Percentiles rank a stretch among this genome's conserved stretches.
Conservation (phyloP, 257 asterid species). For the Agastache rugosa region DNA sequence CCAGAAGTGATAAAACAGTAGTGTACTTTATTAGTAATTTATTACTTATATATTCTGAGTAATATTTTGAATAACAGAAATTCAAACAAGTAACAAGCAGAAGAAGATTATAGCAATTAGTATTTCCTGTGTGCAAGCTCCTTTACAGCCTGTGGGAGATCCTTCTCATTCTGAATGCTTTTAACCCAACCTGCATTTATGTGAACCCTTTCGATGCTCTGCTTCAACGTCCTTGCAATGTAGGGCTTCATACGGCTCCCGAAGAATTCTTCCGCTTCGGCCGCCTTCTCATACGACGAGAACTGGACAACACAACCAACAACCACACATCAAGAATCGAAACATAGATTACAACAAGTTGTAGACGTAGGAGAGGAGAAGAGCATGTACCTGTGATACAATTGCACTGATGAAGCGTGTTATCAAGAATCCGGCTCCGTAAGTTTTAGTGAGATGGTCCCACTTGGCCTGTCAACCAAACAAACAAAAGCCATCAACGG, state of each 20-base stretch:
- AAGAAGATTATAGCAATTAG: slow-evolving; percentile 32
- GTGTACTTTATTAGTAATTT: not conserved
- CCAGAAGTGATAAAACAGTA: too few species aligned
- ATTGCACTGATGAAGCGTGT: slow-evolving; percentile 71
- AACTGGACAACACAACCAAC: slow-evolving; percentile 47
- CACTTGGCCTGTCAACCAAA: slow-evolving; percentile 65
- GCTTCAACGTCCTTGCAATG: slow-evolving; percentile 88
- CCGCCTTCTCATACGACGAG: slow-evolving; percentile 73
- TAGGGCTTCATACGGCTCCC: slow-evolving; percentile 79
- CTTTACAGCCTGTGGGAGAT: slow-evolving; percentile 59
- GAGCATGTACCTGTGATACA: slow-evolving; percentile 80
- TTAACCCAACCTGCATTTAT: slow-evolving; percentile 79
- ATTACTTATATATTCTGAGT: not conserved
- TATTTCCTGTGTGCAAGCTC: slow-evolving; percentile 75
- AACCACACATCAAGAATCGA: not conserved
- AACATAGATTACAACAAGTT: not conserved
- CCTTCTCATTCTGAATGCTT: slow-evolving; percentile 73
- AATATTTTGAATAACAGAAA: not conserved
- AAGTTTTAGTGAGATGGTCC: slow-evolving; percentile 75
- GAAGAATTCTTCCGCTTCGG: slow-evolving; percentile 74
- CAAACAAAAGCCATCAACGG: slow-evolving; percentile 9
- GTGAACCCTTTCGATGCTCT: slow-evolving; percentile 80
- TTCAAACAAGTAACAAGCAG: not conserved
- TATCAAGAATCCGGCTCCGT: slow-evolving; percentile 84
- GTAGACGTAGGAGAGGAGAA: slow-evolving; percentile 14